Evolutionary conservation across 1,284 basidiomycete species (phyloP), one percentile per base, ranked within the genome.

Genomic region (Singerocomus inundabilis): DNA sequence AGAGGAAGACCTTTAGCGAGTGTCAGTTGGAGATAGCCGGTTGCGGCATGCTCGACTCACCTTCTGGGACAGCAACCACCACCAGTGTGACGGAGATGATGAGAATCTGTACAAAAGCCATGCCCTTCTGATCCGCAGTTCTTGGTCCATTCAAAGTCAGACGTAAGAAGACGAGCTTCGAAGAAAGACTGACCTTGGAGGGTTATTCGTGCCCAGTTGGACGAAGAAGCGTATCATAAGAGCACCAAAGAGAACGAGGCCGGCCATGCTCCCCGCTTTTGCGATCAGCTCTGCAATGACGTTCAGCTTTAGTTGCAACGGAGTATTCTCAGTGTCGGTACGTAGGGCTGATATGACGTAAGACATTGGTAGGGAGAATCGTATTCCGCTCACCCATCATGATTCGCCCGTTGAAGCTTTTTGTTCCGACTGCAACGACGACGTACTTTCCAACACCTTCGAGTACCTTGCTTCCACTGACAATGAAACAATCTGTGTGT

Each of bases 51-150:
- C 42, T 34, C 9, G 26, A 50, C 70, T 43, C 52, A 81, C 87
- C 91, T 84, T 98, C 95, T 32, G 96, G 97, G 33, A 99, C 94
- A 39, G 96, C 96, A 57, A 98, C 93, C 58, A 99, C 97, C 40
- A 99, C 81, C 49, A 99, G 73, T 15, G 96, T 98, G 52, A 99
- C 94, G 4, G 95, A 77, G 49, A 98, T 97, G 63, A 98, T 95
- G 44, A 98, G 80, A 53, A 97, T 95, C 57, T 97, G 82, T 46
- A 96, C 91, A 61, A 99, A 99, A 2, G 84, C 80, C 58, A 97
- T 86, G 35, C 92, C 96, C 62, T 97, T 96, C 67, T 91, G 73
- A 63, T 82, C 87, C 12, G 91, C 68, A 0, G 83, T 84, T 47
- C 89, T 84, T 56, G 39, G 37, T 33, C 15, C 48, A 9, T 48